Evolutionary conservation across 371 early-diverging fungal genomes (phyloP).

Genomic region (Sporodiniella umbellata): DNA sequence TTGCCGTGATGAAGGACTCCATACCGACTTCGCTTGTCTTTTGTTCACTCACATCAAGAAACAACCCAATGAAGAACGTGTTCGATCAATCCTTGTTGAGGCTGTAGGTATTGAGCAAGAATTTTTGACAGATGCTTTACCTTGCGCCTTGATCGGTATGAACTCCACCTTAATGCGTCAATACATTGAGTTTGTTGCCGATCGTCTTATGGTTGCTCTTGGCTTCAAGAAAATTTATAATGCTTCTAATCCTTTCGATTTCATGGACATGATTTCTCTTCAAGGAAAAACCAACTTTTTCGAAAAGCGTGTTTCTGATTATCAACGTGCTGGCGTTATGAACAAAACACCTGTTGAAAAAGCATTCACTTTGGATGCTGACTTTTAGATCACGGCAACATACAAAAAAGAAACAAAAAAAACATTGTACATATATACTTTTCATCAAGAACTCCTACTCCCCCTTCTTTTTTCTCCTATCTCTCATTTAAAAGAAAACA

Average conservation of each 20-base stretch:
- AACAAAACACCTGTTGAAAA: slow-evolving; percentile 61
- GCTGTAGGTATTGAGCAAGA: slow-evolving; percentile 97
- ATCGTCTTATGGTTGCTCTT: slow-evolving; percentile 93
- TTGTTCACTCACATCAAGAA: slow-evolving; percentile 84
- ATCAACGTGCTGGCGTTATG: slow-evolving; percentile 98
- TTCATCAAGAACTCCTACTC: too few relatives aligned
- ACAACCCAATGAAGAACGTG: slow-evolving; percentile 72
- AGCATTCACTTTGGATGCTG: slow-evolving; percentile 80
- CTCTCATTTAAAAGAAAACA: background rate
- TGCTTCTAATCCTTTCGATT: slow-evolving; percentile 97
- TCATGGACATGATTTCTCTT: slow-evolving; percentile 99
- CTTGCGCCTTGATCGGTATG: slow-evolving; percentile 98
- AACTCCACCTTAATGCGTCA: slow-evolving; percentile 95
- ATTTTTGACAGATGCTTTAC: slow-evolving; percentile 96
- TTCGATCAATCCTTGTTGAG: slow-evolving; percentile 83
- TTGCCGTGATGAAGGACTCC: slow-evolving; percentile 99
- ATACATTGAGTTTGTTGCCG: slow-evolving; percentile 99
- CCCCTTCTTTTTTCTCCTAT: too few relatives aligned
- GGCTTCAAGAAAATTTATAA: slow-evolving; percentile 90
- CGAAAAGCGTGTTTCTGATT: slow-evolving; percentile 99
- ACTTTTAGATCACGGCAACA: slow-evolving; percentile 56
- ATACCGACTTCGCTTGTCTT: slow-evolving; percentile 99
- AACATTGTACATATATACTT: background rate
- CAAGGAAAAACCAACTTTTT: slow-evolving; percentile 99
- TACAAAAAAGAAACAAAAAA: background rate